A percentile compares a stretch with the other conserved stretches of the same genome.
Conservation (phyloP, 2,329 filamentous ascomycete species). For the Teratosphaeria epicoccoides region DNA sequence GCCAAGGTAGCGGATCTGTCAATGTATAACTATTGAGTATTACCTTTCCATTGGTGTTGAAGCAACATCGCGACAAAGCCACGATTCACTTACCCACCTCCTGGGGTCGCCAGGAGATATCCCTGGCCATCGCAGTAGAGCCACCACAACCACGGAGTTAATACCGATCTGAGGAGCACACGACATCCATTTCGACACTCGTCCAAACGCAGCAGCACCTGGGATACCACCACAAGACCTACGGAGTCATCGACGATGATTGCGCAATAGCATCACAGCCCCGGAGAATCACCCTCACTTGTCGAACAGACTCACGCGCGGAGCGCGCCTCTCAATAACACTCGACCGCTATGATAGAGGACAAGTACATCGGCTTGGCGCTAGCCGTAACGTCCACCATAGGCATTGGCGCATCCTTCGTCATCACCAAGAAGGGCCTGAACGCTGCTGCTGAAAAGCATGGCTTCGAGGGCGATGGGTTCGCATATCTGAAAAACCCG, state of each 20-base stretch:
- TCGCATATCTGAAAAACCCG: constrained; percentile 86
- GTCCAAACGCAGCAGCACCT: background rate
- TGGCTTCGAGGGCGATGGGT: constrained; percentile 95
- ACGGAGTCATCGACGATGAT: background rate
- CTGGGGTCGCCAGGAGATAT: background rate
- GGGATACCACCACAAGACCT: background rate
- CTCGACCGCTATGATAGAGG: constrained; percentile 14
- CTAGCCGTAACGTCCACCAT: constrained; percentile 65
- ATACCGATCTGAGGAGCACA: background rate
- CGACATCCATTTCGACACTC: background rate
- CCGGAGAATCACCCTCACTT: background rate
- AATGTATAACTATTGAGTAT: background rate
- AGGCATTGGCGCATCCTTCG: constrained; percentile 70
- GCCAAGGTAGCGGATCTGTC: background rate
- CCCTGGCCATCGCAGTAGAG: background rate
- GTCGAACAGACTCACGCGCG: background rate
- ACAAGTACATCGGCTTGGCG: constrained; percentile 65
- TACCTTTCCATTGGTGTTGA: background rate
- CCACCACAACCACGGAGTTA: background rate
- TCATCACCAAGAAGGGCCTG: constrained; percentile 97
- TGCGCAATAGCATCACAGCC: background rate
- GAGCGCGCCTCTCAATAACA: background rate
- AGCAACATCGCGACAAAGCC: background rate
- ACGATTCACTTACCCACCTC: background rate
- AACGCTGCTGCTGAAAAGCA: constrained; percentile 83